Evolutionary conservation across 495 filamentous ascomycete species (phyloP).

Genomic region (Penicillium soppii): DNA sequence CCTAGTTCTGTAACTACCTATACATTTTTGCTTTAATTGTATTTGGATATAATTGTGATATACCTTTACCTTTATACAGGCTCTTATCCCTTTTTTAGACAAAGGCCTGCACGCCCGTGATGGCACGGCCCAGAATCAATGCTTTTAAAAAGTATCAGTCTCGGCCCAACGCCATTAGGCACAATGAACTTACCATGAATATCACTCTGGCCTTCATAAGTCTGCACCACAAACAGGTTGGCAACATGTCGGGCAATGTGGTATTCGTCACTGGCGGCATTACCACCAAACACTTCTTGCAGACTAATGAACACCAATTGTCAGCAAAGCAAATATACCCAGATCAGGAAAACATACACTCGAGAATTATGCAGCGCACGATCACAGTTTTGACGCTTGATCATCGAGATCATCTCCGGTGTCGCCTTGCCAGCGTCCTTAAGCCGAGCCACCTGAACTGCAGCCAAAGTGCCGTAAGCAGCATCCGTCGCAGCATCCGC

Average conservation of each 20-base stretch:
- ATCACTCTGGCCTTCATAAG: conserved; percentile 96
- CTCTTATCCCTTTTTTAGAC: conserved; percentile 33
- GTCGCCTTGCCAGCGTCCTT: conserved; percentile 86
- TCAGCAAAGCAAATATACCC: conserved; percentile 9
- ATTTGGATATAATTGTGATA: conserved; percentile 5
- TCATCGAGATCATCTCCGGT: conserved; percentile 98
- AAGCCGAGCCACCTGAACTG: conserved; percentile 84
- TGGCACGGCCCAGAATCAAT: conserved; percentile 67
- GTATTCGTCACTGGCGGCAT: conserved; percentile 96
- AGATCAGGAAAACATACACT: conserved; percentile 45
- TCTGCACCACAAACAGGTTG: conserved; percentile 96
- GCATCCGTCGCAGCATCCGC: conserved; percentile 90
- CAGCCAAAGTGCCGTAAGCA: conserved; percentile 82
- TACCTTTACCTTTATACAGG: conserved; percentile 1
- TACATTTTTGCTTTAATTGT: background rate
- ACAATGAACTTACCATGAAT: conserved; percentile 73
- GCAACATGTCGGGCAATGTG: conserved; percentile 91
- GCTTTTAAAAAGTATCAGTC: conserved; percentile 36
- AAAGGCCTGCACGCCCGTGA: conserved; percentile 71
- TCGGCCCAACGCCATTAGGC: conserved; percentile 9
- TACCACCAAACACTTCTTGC: conserved; percentile 96
- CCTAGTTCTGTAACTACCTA: no score
- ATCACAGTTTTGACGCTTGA: conserved; percentile 98
- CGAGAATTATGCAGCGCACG: conserved; percentile 78
- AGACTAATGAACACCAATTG: conserved; percentile 47